phyloP scores from a whole-genome alignment of 73 alveolate genomes.

The Paramecium tetraurelia region DNA sequence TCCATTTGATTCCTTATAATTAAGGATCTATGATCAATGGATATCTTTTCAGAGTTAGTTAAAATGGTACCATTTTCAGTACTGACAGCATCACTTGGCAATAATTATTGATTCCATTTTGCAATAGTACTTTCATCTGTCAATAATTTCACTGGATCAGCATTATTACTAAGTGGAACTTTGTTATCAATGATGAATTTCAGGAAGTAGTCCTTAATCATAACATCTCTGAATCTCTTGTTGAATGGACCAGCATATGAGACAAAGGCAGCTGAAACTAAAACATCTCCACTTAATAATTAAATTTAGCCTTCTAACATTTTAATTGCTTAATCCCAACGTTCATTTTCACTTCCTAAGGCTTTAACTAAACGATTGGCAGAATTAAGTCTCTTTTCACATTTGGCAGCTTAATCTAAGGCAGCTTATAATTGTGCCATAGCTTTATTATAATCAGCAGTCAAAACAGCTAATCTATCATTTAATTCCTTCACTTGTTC shows the following conservation, averaged over 20 bases:
- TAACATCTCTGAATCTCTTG: conserved; percentile 94
- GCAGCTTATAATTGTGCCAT: conserved; percentile 98
- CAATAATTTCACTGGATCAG: conserved; percentile 95
- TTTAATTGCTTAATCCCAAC: conserved; percentile 93
- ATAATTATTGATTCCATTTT: conserved; percentile 95
- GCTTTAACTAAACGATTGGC: conserved; percentile 97
- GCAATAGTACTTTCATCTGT: conserved; percentile 99
- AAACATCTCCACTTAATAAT: conserved; percentile 97
- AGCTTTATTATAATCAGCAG: conserved; percentile 96
- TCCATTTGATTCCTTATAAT: conserved; percentile 98
- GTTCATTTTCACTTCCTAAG: conserved; percentile 94
- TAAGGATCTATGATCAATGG: conserved; percentile 98
- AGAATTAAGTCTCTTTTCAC: conserved; percentile 94
- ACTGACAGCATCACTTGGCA: conserved; percentile 99
- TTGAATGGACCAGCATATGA: conserved; percentile 99
- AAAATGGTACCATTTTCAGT: conserved; percentile 96
- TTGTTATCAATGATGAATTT: conserved; percentile 91
- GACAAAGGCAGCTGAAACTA: conserved; percentile 98
- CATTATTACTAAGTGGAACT: conserved; percentile 94
- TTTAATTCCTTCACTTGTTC: conserved; percentile 88
- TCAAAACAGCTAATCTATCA: conserved; percentile 84
- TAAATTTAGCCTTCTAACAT: conserved; percentile 77
- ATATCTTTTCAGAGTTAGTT: conserved; percentile 97
- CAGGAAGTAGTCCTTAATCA: conserved; percentile 90
- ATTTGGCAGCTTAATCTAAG: conserved; percentile 93